Base-by-base conservation (phyloP, 2,329 filamentous ascomycete genomes). In the Curvularia verruculosa region DNA sequence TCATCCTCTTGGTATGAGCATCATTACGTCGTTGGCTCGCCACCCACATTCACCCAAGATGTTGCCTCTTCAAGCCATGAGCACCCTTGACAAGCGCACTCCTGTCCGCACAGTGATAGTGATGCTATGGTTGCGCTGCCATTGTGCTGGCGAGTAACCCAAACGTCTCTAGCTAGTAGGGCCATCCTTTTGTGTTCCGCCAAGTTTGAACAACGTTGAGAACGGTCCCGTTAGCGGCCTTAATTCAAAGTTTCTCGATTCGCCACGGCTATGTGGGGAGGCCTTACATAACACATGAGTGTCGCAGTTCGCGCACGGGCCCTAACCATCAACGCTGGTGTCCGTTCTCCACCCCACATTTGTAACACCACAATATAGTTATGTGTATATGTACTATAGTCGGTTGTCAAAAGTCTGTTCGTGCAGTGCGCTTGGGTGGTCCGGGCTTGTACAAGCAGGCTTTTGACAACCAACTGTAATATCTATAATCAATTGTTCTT, bases 11-110 rank as follows among this genome's bases (percentile, higher is more conserved):
- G 2, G 36, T 37, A 36, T 18, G 36, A 37, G 45, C 41, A 21
- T 48, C 18, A 51, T 58, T 51, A 55, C 52, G 52, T 58, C 52
- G 56, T 51, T 40, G 46, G 18, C 23, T 24, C 46, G 55, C 51
- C 52, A 54, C 52, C 49, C 31, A n/a, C 49, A 13, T 19, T 18
- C 28, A 9, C 15, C 26, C 34, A 37, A 10, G 21, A 41, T 13
- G 31, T 45, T 26, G 26, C 41, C 24, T 45, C 26, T 19, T 45
- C 41, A 45, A 15, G 41, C 15, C 13, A 45, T 45, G 26, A 12
- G 31, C 39, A 46, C 6, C 15, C 28, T 45, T 13, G 7, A 28
- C 41, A 9, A 26, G 24, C 41, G 15, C n/a, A 18, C 19, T 12
- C 45, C n/a, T 37, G 7, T 24, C 31, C 13, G 8, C 24, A 21